Base-by-base conservation (phyloP, 2,329 filamentous ascomycete genomes). In the Talaromyces sp. region DNA sequence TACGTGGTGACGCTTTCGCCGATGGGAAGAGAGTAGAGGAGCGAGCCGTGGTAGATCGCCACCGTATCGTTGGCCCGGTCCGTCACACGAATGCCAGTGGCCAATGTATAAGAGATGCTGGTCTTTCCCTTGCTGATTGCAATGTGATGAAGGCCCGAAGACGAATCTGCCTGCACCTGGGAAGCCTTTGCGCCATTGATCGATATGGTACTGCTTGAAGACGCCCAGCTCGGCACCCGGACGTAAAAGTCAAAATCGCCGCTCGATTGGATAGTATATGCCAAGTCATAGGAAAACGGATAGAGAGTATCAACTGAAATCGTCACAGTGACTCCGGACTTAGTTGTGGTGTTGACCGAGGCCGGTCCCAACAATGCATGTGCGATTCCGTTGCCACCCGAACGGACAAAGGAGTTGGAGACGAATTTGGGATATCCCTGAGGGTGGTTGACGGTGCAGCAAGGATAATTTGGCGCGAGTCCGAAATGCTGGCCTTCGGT, bases 401-500 rank as follows among this genome's bases (percentile, higher is more conserved):
- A 69, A 10, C 66, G 67, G 6, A 80, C 77, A 71, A 77, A 85
- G 62, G 78, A 78, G 60, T 78, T 74, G 10, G 81, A 77, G 0
- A 82, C 68, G 60, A 82, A 85, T 64, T 85, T 85, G 0, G 84
- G 82, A 63, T 81, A 84, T 9, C 81, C 84, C 65, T 85, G 82
- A 1, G 78, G 80, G 64, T 85, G 82, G 61, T 86, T 86, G 62
- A 86, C 84, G 1, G 83, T 84, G 65, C 84, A 86, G 70, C 83
- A 86, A 1, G 75, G 75, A 61, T 73, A 84, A 36, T 82, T 77
- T 2, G 81, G 80, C 60, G 84, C 82, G 15, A 84, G 71, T 1
- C 82, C 82, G 66, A 81, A 85, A 0, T 79, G 81, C 44, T 81
- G 76, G 2, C 78, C 78, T 30, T 70, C 68, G 5, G 68, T 71